Evolutionary conservation across 768 basidiomycete genomes (phyloP).

Genomic region (Leucosporidium yakuticum): DNA sequence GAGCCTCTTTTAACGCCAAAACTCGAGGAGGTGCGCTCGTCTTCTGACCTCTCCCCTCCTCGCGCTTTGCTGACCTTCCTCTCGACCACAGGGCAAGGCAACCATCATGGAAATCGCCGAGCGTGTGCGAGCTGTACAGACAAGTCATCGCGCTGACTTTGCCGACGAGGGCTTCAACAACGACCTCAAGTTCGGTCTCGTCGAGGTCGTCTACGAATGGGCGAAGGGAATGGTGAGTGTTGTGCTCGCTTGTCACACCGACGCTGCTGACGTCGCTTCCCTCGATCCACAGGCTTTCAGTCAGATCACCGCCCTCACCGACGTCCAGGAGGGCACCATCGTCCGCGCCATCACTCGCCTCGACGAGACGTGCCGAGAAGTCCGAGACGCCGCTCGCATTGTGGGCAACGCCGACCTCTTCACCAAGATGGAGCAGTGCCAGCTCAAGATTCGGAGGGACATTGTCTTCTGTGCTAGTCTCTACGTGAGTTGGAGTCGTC

Average conservation of each 20-base stretch:
- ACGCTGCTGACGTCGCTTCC: background rate
- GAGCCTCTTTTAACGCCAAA: conserved; percentile 75
- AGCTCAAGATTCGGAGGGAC: conserved; percentile 88
- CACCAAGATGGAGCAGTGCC: conserved; percentile 96
- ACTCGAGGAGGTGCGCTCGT: conserved; percentile 53
- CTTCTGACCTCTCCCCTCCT: background rate
- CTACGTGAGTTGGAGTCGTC: conserved; percentile 10
- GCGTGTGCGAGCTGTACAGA: conserved; percentile 71
- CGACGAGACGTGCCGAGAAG: conserved; percentile 95
- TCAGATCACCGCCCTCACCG: conserved; percentile 85
- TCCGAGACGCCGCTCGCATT: conserved; percentile 91
- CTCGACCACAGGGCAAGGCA: conserved; percentile 54
- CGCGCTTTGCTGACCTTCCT: background rate
- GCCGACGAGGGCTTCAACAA: conserved; percentile 45
- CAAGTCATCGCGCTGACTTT: conserved; percentile 69
- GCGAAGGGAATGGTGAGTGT: conserved; percentile 87
- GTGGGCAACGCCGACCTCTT: conserved; percentile 94
- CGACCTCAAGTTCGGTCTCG: conserved; percentile 79
- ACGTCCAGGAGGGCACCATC: conserved; percentile 93
- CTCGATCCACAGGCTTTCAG: conserved; percentile 71
- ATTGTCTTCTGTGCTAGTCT: conserved; percentile 45
- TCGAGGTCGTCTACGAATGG: conserved; percentile 99
- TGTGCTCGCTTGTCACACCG: background rate
- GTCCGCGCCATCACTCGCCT: conserved; percentile 91
- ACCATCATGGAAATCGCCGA: conserved; percentile 72